phyloP scores from a whole-genome alignment of 306 rosid species.

The Gillenia trifoliata region DNA sequence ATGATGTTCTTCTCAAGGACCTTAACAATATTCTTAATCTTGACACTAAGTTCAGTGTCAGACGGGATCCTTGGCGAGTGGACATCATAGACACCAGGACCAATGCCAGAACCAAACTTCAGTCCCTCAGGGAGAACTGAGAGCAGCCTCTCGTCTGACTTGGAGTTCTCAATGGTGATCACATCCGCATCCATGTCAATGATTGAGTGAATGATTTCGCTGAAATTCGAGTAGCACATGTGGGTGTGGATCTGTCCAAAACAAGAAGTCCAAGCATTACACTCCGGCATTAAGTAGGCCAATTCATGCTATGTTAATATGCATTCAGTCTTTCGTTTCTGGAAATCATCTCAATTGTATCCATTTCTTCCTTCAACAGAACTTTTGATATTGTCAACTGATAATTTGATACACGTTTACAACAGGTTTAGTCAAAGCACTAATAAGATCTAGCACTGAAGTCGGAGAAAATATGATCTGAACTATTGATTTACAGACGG shows the following conservation, averaged over 20 bases:
- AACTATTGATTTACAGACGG: background rate
- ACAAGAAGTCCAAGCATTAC: background rate
- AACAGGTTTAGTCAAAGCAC: background rate
- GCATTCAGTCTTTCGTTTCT: background rate
- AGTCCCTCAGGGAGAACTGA: slow-evolving; percentile 83
- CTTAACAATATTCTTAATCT: slow-evolving; percentile 70
- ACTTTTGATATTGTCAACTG: background rate
- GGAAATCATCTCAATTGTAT: background rate
- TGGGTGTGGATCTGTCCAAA: slow-evolving; percentile 78
- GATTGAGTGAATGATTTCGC: slow-evolving; percentile 77
- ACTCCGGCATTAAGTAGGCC: background rate
- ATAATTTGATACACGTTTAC: too few relatives aligned
- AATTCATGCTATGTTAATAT: background rate
- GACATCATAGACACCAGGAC: slow-evolving; percentile 84
- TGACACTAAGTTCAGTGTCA: slow-evolving; percentile 58
- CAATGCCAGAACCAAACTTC: slow-evolving; percentile 78
- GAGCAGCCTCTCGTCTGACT: slow-evolving; percentile 78
- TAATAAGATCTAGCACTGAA: background rate
- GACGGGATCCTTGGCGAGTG: slow-evolving; percentile 94
- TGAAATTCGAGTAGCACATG: slow-evolving; percentile 90
- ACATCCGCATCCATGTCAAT: slow-evolving; percentile 91
- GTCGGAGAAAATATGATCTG: background rate
- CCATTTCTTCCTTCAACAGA: background rate
- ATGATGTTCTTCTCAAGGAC: slow-evolving; percentile 73
- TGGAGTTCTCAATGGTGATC: slow-evolving; percentile 83